phyloP scores from a whole-genome alignment of 306 rosid species.

The Cucurbita pepo region DNA sequence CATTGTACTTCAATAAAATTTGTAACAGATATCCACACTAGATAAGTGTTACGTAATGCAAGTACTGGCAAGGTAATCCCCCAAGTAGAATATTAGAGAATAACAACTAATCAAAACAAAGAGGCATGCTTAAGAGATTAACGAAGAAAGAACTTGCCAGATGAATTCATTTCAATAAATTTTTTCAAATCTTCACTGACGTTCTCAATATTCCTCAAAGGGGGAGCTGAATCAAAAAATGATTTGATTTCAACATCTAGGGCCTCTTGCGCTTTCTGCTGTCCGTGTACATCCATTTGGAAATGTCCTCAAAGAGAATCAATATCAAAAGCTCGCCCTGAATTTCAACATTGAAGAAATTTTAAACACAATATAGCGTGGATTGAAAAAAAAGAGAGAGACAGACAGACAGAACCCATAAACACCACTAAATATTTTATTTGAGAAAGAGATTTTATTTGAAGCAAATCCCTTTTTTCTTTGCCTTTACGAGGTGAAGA shows the following conservation, averaged over 20 bases:
- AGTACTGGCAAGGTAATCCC: background rate
- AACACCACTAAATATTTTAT: background rate
- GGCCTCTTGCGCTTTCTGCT: slow-evolving; percentile 15
- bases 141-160: slow-evolving; percentile 23
- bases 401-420: background rate
- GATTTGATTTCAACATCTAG: slow-evolving; percentile 38
- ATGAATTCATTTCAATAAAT: slow-evolving; percentile 38
- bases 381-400: no score
- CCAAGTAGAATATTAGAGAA: background rate
- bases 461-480: no score
- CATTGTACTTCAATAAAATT: background rate
- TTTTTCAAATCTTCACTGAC: slow-evolving; percentile 30
- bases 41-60: background rate
- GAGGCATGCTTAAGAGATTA: background rate
- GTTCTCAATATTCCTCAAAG: slow-evolving; percentile 26
- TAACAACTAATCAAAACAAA: background rate
- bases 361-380: background rate
- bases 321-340: background rate
- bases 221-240: slow-evolving; percentile 80
- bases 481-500: no score
- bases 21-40: background rate
- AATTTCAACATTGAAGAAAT: background rate
- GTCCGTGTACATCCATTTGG: slow-evolving; percentile 39
- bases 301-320: background rate
- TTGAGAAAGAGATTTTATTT: background rate